Evolutionary conservation across 495 filamentous ascomycete species (phyloP), one percentile per base, ranked within the genome.

Genomic region (Penicillium turbatum): DNA sequence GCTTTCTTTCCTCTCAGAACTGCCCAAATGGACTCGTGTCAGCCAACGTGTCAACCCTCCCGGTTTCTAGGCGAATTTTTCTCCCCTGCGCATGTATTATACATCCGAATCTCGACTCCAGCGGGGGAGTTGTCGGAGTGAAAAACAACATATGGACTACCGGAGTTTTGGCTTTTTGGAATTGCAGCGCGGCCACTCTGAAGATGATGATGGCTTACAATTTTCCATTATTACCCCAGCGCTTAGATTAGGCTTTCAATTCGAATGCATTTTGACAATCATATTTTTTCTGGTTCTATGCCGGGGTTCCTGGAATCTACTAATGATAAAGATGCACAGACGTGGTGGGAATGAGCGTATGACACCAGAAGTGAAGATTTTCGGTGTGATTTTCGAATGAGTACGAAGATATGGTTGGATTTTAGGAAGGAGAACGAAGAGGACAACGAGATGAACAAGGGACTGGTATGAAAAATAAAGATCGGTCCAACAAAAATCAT

Each of bases 21-120:
- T 96, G 40, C 92, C 92, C 38, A 97, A 97, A 74, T 97, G 92
- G 92, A 97, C 92, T 51, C 82, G 92, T 77, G 85, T 97, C 45
- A 90, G 87, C 51, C 92, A 97, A 72, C 79, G 92, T 69, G 61
- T 97, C 60, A 97, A 97, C 72, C 92, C 92, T 43, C 92, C 92
- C 43, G 92, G 92, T 63, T 97, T 92, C 69, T 97, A 85, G 83
- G 54, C 54, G 36, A 32, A 42, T 47, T 41, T 21, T 29, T 29
- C 39, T 29, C 41, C 30, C 36, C 51, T 24, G 41, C 53, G 47
- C 56, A 45, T 74, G 69, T 74, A 74, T 58, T 59, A 68, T 74
- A 74, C 61, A 62, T 60, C 48, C 39, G 35, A 53, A 15, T 6
- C 47, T 55, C 41, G 48, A 43, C 30, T 34, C 30, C 34, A 30